These are phyloP conservation scores for Chloropicon primus DNA, from an alignment of 139 green algal genomes.

Conservation along the genomic window DNA sequence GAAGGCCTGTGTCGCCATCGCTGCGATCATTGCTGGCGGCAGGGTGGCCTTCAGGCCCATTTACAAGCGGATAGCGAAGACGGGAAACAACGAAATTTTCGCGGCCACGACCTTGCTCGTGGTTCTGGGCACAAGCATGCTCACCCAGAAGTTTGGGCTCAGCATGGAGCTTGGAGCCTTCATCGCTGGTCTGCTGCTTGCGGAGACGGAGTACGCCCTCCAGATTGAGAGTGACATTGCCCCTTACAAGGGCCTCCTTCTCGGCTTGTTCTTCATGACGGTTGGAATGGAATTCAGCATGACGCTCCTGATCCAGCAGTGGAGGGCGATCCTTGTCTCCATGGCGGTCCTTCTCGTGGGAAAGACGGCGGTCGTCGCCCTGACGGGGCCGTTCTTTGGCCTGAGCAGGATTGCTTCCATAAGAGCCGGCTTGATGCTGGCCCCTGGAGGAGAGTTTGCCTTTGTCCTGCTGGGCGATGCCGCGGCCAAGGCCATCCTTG, in stretches of 20 bases:
- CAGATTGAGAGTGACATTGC: conserved; percentile 95
- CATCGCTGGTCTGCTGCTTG: conserved; percentile 88
- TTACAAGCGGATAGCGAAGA: conserved; percentile 62
- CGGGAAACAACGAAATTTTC: conserved; percentile 91
- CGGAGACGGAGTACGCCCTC: conserved; percentile 94
- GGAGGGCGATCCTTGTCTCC: conserved; percentile 49
- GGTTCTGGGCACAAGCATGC: conserved; percentile 56
- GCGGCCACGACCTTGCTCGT: conserved; percentile 61
- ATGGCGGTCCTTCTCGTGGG: conserved; percentile 35
- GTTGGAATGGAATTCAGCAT: conserved; percentile 80
- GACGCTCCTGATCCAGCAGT: conserved; percentile 43
- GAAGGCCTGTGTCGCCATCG: conserved; percentile 81
- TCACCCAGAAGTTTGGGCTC: conserved; percentile 75
- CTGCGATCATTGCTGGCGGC: conserved; percentile 52
- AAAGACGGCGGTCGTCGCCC: conserved; percentile 60
- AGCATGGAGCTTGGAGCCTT: conserved; percentile 93
- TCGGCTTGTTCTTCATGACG: conserved; percentile 99
- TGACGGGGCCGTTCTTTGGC: conserved; percentile 67
- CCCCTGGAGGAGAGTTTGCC: conserved; percentile 96
- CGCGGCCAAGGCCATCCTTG: conserved; percentile 45
- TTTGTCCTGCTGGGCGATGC: conserved; percentile 94
- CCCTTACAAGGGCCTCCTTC: conserved; percentile 94
- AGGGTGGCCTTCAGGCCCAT: conserved; percentile 40
- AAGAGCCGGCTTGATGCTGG: conserved; percentile 64
- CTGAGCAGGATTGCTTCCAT: conserved; percentile 48